phyloP scores from a whole-genome alignment of 257 asterid species.

The Gentiana macrophylla region DNA sequence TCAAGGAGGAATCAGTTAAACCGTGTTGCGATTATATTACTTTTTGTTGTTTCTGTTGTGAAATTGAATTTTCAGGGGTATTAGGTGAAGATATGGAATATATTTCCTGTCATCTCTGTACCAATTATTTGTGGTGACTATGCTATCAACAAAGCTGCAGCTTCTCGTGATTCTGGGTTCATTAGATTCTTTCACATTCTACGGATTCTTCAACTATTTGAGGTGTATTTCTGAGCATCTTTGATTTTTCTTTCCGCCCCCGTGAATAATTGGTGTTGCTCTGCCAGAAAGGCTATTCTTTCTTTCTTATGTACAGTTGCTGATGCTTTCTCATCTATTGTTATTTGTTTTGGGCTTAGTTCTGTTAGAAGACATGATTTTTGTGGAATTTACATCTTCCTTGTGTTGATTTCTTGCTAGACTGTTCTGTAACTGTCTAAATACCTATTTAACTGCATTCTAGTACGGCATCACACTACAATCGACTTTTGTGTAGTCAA shows the following conservation, averaged over 20 bases:
- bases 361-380: neutral
- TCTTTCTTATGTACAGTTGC: slow-evolving; percentile 4
- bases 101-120: slow-evolving; percentile 29
- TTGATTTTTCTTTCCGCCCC: slow-evolving; percentile 1
- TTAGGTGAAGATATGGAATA: slow-evolving; percentile 27
- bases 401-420: slow-evolving; percentile 1
- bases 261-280: neutral
- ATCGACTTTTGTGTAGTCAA: too few relatives aligned
- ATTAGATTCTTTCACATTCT: slow-evolving; percentile 43
- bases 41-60: slow-evolving; percentile 9
- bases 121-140: slow-evolving; percentile 27
- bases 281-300: neutral
- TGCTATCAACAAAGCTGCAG: slow-evolving; percentile 43
- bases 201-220: slow-evolving; percentile 48
- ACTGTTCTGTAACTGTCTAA: neutral
- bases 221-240: slow-evolving; percentile 29
- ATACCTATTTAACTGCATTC: neutral
- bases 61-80: slow-evolving; percentile 11
- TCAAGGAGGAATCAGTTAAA: slow-evolving; percentile 1
- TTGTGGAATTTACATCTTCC: neutral
- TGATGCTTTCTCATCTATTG: slow-evolving; percentile 7
- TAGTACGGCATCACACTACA: neutral
- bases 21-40: slow-evolving; percentile 8
- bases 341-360: neutral
- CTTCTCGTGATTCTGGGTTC: slow-evolving; percentile 49